phyloP scores from a whole-genome alignment of 2,329 filamentous ascomycete species.

The Aspergillus eucalypticola region DNA sequence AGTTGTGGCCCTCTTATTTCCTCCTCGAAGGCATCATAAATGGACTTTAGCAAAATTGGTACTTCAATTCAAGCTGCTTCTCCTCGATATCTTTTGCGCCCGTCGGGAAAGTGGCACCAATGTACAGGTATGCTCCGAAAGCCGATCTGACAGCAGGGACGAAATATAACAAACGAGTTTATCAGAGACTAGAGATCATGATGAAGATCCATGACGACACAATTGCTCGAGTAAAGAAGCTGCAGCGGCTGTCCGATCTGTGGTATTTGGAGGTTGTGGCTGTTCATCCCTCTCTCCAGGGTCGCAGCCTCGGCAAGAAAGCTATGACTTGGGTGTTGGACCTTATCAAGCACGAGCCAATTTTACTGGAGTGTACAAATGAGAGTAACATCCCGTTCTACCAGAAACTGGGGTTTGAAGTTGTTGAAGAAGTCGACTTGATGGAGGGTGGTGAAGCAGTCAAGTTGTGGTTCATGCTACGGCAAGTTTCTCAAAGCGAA shows the following conservation, averaged over 20 bases:
- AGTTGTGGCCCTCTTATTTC: constrained; percentile 24
- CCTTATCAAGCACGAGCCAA: constrained; percentile 12
- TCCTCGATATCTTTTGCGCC: constrained; percentile 17
- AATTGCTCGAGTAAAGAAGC: constrained; percentile 3
- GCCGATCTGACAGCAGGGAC: not conserved
- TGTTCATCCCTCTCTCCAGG: constrained; percentile 28
- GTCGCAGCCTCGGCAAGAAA: constrained; percentile 21
- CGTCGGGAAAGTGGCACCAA: constrained; percentile 15
- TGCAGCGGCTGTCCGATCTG: constrained; percentile 9
- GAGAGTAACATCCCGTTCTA: constrained; percentile 26
- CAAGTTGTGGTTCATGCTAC: constrained; percentile 28
- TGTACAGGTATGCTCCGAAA: constrained; percentile 14
- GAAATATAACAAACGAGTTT: not conserved
- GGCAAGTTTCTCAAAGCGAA: not conserved
- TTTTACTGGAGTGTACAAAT: constrained; percentile 27
- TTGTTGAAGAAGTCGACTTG: constrained; percentile 24
- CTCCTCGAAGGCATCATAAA: constrained; percentile 12
- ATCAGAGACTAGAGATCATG: constrained; percentile 20
- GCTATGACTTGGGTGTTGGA: constrained; percentile 22
- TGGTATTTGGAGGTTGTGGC: constrained; percentile 32
- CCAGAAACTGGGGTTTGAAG: constrained; percentile 24
- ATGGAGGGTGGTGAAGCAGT: constrained; percentile 16
- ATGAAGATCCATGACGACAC: constrained; percentile 13
- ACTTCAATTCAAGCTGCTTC: constrained; percentile 19
- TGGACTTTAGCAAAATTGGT: constrained; percentile 18